phyloP scores from a whole-genome alignment of 257 asterid genomes.

The Fraxinus excelsior region DNA sequence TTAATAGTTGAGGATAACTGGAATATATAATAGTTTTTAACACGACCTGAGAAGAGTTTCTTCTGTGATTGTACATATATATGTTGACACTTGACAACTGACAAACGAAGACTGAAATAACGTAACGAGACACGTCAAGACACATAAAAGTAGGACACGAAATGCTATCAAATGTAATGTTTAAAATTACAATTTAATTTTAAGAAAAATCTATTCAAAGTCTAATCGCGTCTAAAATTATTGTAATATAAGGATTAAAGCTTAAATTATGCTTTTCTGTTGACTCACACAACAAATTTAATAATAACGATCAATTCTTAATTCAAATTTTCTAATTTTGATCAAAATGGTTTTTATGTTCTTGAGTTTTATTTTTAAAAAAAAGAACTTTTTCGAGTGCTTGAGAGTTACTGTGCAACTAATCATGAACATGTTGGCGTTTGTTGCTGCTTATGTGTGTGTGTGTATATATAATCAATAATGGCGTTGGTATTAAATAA shows the following conservation, averaged over 20 bases:
- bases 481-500: conserved; percentile 13
- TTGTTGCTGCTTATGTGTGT: too few species aligned
- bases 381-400: too few species aligned
- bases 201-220: not conserved
- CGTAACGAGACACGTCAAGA: not conserved
- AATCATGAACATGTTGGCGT: too few species aligned
- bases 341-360: too few species aligned
- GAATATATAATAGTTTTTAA: conserved; percentile 6
- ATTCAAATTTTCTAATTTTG: too few species aligned
- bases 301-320: too few species aligned
- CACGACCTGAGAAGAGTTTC: conserved; percentile 28
- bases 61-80: conserved; percentile 35
- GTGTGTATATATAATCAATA: not conserved
- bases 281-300: not conserved
- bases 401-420: too few species aligned
- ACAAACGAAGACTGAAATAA: not conserved
- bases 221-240: not conserved
- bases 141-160: not conserved
- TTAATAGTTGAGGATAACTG: conserved; percentile 34
- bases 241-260: not conserved
- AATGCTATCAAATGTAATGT: not conserved
- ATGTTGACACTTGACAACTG: conserved; percentile 27
- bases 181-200: not conserved
- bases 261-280: not conserved
- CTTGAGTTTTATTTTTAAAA: too few species aligned